A percentile compares a stretch with the other conserved stretches of the same genome.
These are phyloP conservation scores for Vigna trinervia DNA, from an alignment of 306 rosid species.

Conservation along the genomic window DNA sequence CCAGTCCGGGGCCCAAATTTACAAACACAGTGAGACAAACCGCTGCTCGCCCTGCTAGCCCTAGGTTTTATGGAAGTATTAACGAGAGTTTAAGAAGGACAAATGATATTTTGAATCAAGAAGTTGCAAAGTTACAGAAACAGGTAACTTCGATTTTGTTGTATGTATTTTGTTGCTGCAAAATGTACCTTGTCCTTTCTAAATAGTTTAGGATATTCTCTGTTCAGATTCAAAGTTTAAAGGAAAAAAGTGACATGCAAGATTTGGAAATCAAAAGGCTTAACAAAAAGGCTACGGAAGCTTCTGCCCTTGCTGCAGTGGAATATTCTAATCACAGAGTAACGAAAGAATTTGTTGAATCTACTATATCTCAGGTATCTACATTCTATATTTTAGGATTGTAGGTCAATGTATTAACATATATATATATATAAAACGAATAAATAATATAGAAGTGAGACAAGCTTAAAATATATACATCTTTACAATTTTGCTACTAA, in stretches of 20 bases:
- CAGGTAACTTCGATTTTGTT: constrained; percentile 55
- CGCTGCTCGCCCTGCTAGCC: constrained; percentile 56
- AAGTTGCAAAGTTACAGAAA: constrained; percentile 62
- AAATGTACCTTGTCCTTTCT: neutral
- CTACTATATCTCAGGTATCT: constrained; percentile 67
- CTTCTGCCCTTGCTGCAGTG: constrained; percentile 56
- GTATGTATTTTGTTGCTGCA: neutral
- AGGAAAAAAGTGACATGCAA: constrained; percentile 62
- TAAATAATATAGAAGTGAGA: neutral
- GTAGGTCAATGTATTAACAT: too few species aligned
- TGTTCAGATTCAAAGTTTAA: constrained; percentile 63
- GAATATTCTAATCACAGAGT: constrained; percentile 59
- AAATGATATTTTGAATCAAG: constrained; percentile 60
- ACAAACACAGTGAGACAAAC: constrained; percentile 63
- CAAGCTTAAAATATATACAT: neutral
- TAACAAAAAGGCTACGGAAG: constrained; percentile 54
- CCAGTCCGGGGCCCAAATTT: constrained; percentile 51
- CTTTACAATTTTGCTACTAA: neutral
- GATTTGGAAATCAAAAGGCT: constrained; percentile 62
- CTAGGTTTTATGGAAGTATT: constrained; percentile 64
- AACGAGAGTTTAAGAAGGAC: constrained; percentile 65
- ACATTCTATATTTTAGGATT: neutral
- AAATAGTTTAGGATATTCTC: constrained; percentile 36
- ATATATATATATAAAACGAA: too few species aligned
- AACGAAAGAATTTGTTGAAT: constrained; percentile 61